Evolutionary conservation across 1,284 basidiomycete genomes (phyloP), one percentile per base, ranked within the genome.

Genomic region (Marasmius fiardii): DNA sequence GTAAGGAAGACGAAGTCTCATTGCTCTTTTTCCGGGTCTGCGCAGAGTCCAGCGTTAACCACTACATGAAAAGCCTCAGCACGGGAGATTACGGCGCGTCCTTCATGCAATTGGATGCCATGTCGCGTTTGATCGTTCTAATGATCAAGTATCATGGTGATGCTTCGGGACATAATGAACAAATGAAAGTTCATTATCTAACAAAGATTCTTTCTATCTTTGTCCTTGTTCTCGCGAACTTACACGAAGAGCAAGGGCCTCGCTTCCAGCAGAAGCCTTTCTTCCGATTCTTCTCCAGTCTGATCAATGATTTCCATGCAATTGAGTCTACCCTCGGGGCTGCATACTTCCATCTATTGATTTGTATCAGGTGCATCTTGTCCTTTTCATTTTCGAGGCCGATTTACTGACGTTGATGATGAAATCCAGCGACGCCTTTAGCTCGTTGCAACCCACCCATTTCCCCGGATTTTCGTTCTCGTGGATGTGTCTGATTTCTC

Each of bases 71-170:
- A 73, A 89, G 88, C 64, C 81, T 92, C 58, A 82, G 89, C 28
- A 77, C 84, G 24, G 92, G 91, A 50, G 90, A 93, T 58, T 86
- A 84, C 49, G 81, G 85, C 20, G 82, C 86, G 51, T 85, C 91
- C 18, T 98, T 95, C 78, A 92, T 93, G 68, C 93, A 94, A 16
- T 80, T 98, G 63, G 97, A 99, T 72, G 94, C 97, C 8, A 90
- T 98, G 77, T 94, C 95, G 47, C 87, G 94, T 63, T 78, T 99
- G 63, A 93, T 99, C 61, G 92, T 95, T 47, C 93, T 98, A 69
- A 97, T 99, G 77, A 95, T 99, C 84, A 99, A 99, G 77, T 98
- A 99, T 70, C 96, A 99, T 63, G 95, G 93, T 23, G 96, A 98
- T 70, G 90, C 90, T 51, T 88, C 81, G 12, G 92, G 90, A 60